Percentiles rank a stretch among this genome's conserved stretches.
Evolutionary conservation across 176 grass and related monocot genomes (phyloP).

Genomic region (Juncus inflexus): DNA sequence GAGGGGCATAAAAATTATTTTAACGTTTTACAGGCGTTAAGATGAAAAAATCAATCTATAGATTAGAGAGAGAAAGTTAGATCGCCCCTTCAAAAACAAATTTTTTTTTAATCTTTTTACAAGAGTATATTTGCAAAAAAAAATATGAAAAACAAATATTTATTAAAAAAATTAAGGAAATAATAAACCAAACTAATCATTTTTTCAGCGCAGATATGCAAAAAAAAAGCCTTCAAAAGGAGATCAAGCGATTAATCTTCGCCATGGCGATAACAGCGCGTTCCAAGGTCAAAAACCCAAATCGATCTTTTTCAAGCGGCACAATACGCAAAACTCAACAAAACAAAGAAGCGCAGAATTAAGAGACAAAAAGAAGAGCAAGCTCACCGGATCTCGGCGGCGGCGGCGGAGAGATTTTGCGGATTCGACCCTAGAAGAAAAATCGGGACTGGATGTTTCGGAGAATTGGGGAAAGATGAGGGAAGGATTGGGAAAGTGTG

Average conservation of each 20-base stretch:
- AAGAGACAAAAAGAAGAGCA: background rate
- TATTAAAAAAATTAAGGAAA: background rate
- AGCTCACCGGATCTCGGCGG: conserved; percentile 12
- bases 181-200: background rate
- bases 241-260: background rate
- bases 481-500: conserved; percentile 21
- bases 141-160: background rate
- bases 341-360: background rate
- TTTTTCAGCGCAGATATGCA: background rate
- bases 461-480: conserved; percentile 20
- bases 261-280: background rate
- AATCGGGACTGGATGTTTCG: conserved; percentile 10
- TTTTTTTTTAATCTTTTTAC: too few relatives aligned
- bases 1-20: conserved; percentile 9
- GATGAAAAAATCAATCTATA: conserved; percentile 4
- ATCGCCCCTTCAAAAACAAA: background rate
- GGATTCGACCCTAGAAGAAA: conserved; percentile 17
- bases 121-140: conserved; percentile 1
- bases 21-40: conserved; percentile 9
- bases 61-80: background rate
- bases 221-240: background rate
- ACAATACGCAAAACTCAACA: conserved; percentile 6
- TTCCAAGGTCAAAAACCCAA: conserved; percentile 1
- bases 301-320: background rate
- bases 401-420: background rate